Evolutionary conservation across 148 eudicot genomes (phyloP).

Genomic region (Agrostemma githago): DNA sequence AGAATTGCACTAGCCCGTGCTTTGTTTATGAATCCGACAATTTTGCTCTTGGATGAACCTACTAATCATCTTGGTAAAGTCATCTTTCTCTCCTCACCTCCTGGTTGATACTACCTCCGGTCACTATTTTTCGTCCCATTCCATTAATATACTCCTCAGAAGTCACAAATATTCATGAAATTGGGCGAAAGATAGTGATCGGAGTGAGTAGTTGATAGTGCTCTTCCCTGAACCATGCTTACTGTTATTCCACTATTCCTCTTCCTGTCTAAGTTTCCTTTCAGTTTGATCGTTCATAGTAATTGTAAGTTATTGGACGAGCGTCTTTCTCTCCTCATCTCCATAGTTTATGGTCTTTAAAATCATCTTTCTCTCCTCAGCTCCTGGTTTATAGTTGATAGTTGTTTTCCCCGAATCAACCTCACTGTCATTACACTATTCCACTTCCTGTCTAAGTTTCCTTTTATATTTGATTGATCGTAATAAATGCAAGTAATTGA

Average conservation of each 20-base stretch:
- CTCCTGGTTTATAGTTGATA: too few relatives aligned
- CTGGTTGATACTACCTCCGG: neutral
- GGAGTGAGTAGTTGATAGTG: neutral
- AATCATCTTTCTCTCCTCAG: too few relatives aligned
- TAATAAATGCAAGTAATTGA: too few relatives aligned
- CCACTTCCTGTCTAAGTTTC: too few relatives aligned
- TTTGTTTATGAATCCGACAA: slow-evolving; percentile 95
- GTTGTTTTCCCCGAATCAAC: too few relatives aligned
- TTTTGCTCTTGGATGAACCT: slow-evolving; percentile 89
- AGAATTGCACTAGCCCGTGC: slow-evolving; percentile 97
- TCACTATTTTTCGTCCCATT: too few relatives aligned
- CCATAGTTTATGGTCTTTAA: too few relatives aligned
- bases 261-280: neutral
- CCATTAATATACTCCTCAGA: too few relatives aligned
- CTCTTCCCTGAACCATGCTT: neutral
- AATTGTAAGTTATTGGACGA: neutral
- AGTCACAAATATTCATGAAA: too few relatives aligned
- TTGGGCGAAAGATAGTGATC: too few relatives aligned
- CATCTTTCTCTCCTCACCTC: neutral
- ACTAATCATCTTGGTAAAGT: slow-evolving; percentile 96
- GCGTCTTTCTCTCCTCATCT: neutral
- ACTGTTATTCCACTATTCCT: neutral
- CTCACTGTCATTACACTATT: too few relatives aligned
- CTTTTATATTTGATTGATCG: too few relatives aligned
- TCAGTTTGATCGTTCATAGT: neutral